Conservation (phyloP, 257 asterid genomes). For the Plantago major region DNA sequence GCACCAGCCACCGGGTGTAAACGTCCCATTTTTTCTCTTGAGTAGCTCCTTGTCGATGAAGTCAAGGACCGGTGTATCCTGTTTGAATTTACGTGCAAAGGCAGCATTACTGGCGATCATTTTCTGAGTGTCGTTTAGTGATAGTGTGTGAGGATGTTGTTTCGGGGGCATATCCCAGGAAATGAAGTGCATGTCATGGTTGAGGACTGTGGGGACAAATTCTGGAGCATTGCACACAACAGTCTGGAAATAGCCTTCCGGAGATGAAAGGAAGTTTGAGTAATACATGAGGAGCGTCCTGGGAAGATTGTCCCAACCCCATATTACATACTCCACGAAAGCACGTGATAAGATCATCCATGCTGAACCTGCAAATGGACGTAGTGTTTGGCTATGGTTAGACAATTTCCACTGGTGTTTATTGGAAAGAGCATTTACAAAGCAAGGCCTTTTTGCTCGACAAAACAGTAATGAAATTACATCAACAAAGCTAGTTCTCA, state of each 20-base stretch:
- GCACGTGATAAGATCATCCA: slow-evolving; percentile 91
- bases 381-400: not conserved
- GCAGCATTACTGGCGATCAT: slow-evolving; percentile 73
- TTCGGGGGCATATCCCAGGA: slow-evolving; percentile 89
- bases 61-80: slow-evolving; percentile 51
- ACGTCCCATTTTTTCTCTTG: slow-evolving; percentile 47
- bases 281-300: slow-evolving; percentile 93
- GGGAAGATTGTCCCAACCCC: slow-evolving; percentile 99
- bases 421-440: too few relatives aligned
- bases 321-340: slow-evolving; percentile 73
- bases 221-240: slow-evolving; percentile 87
- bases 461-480: too few relatives aligned
- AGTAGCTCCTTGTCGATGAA: slow-evolving; percentile 66
- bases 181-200: slow-evolving; percentile 94
- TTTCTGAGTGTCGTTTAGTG: slow-evolving; percentile 55
- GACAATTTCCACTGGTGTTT: too few relatives aligned
- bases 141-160: slow-evolving; percentile 74
- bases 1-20: slow-evolving; percentile 97
- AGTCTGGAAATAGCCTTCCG: slow-evolving; percentile 95
- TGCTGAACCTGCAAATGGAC: slow-evolving; percentile 69
- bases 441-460: too few relatives aligned
- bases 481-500: too few relatives aligned
- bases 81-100: slow-evolving; percentile 84
- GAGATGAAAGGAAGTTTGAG: slow-evolving; percentile 85
- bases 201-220: slow-evolving; percentile 61